phyloP scores from a whole-genome alignment of 805 yeast species.

The Candida sanyiensis region DNA sequence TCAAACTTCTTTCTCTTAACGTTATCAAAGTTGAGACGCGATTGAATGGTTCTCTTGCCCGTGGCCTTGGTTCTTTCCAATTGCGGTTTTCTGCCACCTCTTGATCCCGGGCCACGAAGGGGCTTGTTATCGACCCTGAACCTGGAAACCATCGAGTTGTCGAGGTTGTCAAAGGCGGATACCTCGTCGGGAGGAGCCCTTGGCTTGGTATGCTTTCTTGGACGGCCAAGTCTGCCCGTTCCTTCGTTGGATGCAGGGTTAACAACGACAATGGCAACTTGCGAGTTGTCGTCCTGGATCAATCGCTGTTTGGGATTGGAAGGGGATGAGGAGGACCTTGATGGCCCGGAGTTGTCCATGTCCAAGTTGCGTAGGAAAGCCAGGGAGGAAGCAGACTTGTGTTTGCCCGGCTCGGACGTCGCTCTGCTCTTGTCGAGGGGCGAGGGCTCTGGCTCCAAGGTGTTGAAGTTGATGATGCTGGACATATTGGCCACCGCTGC shows the following conservation, averaged over 20 bases:
- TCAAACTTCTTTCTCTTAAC: background rate
- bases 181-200: conserved; percentile 4
- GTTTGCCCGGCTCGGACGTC: conserved; percentile 7
- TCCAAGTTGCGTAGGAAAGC: conserved; percentile 1
- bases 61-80: background rate
- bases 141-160: conserved; percentile 21
- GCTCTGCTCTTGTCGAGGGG: background rate
- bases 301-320: conserved; percentile 22
- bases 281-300: conserved; percentile 18
- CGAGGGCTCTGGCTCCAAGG: conserved; percentile 6
- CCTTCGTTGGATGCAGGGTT: conserved; percentile 24
- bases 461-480: conserved; percentile 22
- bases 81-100: conserved; percentile 21
- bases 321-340: background rate
- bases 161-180: conserved; percentile 16
- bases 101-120: conserved; percentile 25
- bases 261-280: conserved; percentile 25
- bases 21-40: conserved; percentile 10
- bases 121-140: conserved; percentile 25
- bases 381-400: background rate
- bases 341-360: background rate
- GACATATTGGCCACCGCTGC: conserved; percentile 25
- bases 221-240: conserved; percentile 24
- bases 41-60: conserved; percentile 9
- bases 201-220: conserved; percentile 14